Conservation (phyloP, 306 rosid species). For the Quercus robur region DNA sequence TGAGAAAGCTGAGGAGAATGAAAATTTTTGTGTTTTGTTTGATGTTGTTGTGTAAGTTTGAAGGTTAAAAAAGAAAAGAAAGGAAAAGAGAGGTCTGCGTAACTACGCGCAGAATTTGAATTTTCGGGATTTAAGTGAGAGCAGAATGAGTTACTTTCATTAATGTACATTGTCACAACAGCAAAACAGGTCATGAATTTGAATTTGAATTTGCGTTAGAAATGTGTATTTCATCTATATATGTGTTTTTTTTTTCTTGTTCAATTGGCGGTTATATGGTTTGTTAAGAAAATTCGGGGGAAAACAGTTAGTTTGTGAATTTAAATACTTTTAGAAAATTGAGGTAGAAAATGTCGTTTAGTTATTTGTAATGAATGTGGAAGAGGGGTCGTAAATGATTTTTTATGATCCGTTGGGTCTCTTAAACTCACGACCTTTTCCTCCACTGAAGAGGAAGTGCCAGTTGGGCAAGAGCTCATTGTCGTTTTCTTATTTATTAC, state of each 20-base stretch:
- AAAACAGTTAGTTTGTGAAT: neutral
- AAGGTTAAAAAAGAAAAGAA: neutral
- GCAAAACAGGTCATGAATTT: neutral
- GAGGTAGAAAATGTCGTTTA: neutral
- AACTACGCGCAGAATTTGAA: neutral
- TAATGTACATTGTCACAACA: neutral
- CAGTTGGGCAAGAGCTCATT: too few relatives aligned
- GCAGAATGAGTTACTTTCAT: constrained; percentile 9
- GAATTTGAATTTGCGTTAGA: neutral
- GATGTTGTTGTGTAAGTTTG: neutral
- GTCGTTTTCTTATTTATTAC: neutral
- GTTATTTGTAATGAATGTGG: neutral
- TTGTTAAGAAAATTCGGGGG: neutral
- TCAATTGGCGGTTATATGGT: neutral
- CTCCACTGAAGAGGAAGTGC: too few relatives aligned
- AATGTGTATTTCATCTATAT: neutral
- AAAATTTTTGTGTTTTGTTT: neutral
- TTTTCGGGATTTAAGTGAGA: neutral
- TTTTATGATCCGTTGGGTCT: too few relatives aligned
- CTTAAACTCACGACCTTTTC: too few relatives aligned
- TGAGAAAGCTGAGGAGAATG: too few relatives aligned
- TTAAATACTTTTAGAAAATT: neutral
- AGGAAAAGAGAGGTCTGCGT: neutral
- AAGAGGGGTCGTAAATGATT: neutral
- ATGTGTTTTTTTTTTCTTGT: neutral